Evolutionary conservation across 768 basidiomycete species (phyloP), one percentile per base, ranked within the genome.

Genomic region (Candolleomyces efflorescens): DNA sequence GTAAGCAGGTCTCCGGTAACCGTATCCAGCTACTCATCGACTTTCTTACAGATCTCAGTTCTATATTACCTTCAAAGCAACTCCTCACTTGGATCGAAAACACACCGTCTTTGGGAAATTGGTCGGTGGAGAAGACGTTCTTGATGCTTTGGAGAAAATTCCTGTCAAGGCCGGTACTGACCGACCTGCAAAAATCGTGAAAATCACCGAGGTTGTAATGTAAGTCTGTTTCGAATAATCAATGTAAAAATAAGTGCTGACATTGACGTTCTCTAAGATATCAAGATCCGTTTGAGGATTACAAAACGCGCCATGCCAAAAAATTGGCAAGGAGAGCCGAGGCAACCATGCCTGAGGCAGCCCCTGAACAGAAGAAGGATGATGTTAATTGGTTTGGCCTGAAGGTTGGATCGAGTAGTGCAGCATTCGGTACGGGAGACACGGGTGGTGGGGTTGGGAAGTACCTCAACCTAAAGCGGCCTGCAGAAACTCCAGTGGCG

Each of bases 91-190:
- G 20, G 91, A 98, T 71, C 89, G 85, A 59, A 94, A 95, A 66
- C 94, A 95, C 66, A 95, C 94, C 0, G 97, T 98, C 2, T 99
- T 98, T 66, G 97, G 97, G 2, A 95, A 96, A 64, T 79, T 98
- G 13, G 95, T 99, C 2, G 97, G 97, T 9, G 97, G 96, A 18
- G 92, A 96, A 68, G 92, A 95, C 26, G 86, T 96, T 6, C 76
- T 98, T 1, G 83, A 91, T 65, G 82, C 87, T 5, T 74, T 99
- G 24, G 97, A 98, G 69, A 83, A 84, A 32, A 72, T 94, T 0
- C 86, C 92, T 1, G 74, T 86, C 44, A 90, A 94, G 71, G 83
- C 87, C 15, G 92, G 90, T 15, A 91, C 92, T 0, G 93, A 98
- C 54, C 83, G 92, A 51, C 94, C 94, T 7, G 80, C 85, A 9